Base-by-base conservation (phyloP, 1,284 basidiomycete species). In the Leccinum angustisporum region DNA sequence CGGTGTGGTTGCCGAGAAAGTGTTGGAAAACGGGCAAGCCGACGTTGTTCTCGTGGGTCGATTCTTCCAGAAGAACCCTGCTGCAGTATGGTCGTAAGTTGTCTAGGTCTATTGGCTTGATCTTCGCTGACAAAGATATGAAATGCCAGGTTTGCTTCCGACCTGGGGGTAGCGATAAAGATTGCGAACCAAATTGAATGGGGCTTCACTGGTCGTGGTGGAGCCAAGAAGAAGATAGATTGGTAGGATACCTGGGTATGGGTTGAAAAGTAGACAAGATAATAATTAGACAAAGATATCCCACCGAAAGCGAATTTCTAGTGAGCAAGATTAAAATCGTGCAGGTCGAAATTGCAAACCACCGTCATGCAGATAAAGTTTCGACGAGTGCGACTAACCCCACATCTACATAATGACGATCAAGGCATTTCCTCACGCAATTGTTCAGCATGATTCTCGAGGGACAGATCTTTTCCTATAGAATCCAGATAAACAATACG, bases 11-110 rank as follows among this genome's bases (percentile, higher is more conserved):
- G 86, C 88, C 1, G 83, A 91, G 68, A 77, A 79, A n/a, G 79
- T 88, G 36, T 73, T 92, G 16, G 80, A 87, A 65, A 73, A 78
- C 14, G 82, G 77, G 1, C 72, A 81, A 60, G 83, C 84, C 2
- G 86, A 90, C 65, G 80, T 84, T n/a, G 70, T 85, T 13, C 68
- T 84, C 54, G 80, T 85, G 11, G 85, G 85, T 30, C 72, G 83
- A n/a, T 74, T 77, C 57, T 86, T 86, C 76, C 81, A 83, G 71
- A 83, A 84, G 76, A 80, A 86, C 63, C 84, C 84, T 1, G 82
- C 77, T 0, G 63, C 72, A 1, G 80, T 82, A 7, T 80, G 80
- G 79, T 67, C 74, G 43, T 79, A 59, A 70, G 72, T 70, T 25
- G 14, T 8, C 30, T 13, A 3, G 27, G 25, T 21, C 0, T 48